Conservation (phyloP, 345 rosid genomes). For the Populus tremula region DNA sequence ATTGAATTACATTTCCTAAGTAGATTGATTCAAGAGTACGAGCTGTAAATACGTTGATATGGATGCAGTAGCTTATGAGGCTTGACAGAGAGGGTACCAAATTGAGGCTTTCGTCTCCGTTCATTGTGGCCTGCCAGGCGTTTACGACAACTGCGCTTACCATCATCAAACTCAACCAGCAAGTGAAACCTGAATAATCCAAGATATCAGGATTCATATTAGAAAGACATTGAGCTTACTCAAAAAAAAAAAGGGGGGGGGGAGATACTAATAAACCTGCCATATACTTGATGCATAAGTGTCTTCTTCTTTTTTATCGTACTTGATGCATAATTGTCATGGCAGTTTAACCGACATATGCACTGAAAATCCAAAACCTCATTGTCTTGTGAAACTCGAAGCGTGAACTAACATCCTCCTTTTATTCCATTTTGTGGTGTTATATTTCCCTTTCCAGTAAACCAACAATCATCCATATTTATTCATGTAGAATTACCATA, state of each 20-base stretch:
- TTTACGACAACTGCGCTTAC: constrained; percentile 84
- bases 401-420: neutral
- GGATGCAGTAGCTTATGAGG: constrained; percentile 21
- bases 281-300: neutral
- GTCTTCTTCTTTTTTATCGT: too few species aligned
- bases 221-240: neutral
- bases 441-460: neutral
- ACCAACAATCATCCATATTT: neutral
- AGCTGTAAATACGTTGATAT: constrained; percentile 27
- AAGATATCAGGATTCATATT: neutral
- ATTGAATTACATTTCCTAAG: neutral
- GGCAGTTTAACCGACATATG: neutral
- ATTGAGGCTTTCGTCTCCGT: constrained; percentile 84
- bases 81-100: constrained; percentile 28
- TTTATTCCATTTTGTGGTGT: neutral
- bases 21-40: neutral
- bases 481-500: neutral
- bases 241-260: neutral
- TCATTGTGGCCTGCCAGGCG: constrained; percentile 86
- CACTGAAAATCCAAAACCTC: neutral
- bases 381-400: neutral
- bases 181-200: constrained; percentile 71
- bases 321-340: neutral
- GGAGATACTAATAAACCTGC: neutral
- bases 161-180: constrained; percentile 84